phyloP scores from a whole-genome alignment of 164 flowering plant genomes.

The Tinospora cordifolia region DNA sequence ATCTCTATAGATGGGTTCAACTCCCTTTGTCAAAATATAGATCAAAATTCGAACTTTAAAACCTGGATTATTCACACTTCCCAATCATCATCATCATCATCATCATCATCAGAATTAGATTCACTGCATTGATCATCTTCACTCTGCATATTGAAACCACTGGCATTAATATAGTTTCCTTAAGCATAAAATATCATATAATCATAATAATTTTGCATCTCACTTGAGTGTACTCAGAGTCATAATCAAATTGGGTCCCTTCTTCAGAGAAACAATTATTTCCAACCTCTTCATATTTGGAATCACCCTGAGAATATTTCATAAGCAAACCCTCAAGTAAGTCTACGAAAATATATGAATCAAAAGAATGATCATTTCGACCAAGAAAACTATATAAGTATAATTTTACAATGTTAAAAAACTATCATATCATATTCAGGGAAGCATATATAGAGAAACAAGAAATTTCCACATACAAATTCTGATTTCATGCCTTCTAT shows the following conservation, averaged over 20 bases:
- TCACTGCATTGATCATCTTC: conserved; percentile 38
- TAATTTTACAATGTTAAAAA: not conserved
- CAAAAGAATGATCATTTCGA: not conserved
- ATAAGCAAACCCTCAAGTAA: not conserved
- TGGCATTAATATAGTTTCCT: not conserved
- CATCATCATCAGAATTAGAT: conserved; percentile 29
- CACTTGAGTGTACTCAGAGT: conserved; percentile 30
- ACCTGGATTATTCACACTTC: conserved; percentile 7
- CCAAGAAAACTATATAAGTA: not conserved
- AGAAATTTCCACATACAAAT: conserved; percentile 45
- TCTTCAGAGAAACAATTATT: conserved; percentile 23
- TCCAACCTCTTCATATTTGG: conserved; percentile 25
- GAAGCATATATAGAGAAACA: not conserved
- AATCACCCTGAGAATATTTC: conserved; percentile 36
- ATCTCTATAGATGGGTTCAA: not conserved
- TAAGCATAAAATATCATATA: not conserved
- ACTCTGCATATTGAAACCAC: conserved; percentile 31
- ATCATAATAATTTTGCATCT: conserved; percentile 13
- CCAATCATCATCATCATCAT: conserved; percentile 25
- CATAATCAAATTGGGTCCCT: conserved; percentile 21
- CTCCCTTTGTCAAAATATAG: not conserved
- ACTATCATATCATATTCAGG: not conserved
- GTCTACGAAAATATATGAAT: not conserved
- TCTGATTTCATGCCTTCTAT: conserved; percentile 61
- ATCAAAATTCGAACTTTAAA: conserved; percentile 3